Evolutionary conservation across 306 rosid species (phyloP), one percentile per base, ranked within the genome.

Genomic region (Arachis stenosperma): DNA sequence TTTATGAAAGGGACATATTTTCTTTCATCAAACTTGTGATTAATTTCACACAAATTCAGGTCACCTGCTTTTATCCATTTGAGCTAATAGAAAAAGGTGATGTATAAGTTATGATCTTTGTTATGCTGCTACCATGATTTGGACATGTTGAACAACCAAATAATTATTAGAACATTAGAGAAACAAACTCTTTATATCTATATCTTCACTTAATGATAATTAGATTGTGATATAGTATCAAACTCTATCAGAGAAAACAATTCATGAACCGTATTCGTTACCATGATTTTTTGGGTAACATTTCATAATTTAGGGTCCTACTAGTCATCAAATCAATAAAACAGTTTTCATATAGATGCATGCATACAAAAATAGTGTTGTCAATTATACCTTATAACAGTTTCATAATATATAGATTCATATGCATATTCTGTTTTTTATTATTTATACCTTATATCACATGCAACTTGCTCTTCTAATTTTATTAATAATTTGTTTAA

Each of bases 231-330:
- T 67, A 14, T 68, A 57, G 53, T 73, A 79, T 76, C 84, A 14
- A 57, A 77, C 67, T 61, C 17, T 76, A 27, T 43, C 52, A 73
- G 6, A 69, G 82, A 83, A 76, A 76, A 83, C 60, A 80, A 74
- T 73, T 9, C 64, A 41, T 67, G 70, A 79, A 62, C 81, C 43
- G 42, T 50, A 75, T 79, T 71, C 40, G 43, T 36, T 43, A 33
- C 41, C 69, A 46, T 79, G 10, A 76, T 64, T 76, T 11, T 58
- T 64, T 17, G 69, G 82, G 73, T 80, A 69, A 58, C 71, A 63
- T 74, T 76, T 76, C 87, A 76, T 76, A 58, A 42, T 39, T 66
- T 44, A 69, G 57, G 87, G 80, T 77, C 82, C 79, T 79, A 76
- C 82, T 57, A 29, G 17, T 73, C 2, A 72, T 83, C 82, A 64